Percentiles rank a stretch among this genome's conserved stretches.
These are phyloP conservation scores for Xylaria curta DNA, from an alignment of 495 filamentous ascomycete genomes.

Conservation along the genomic window DNA sequence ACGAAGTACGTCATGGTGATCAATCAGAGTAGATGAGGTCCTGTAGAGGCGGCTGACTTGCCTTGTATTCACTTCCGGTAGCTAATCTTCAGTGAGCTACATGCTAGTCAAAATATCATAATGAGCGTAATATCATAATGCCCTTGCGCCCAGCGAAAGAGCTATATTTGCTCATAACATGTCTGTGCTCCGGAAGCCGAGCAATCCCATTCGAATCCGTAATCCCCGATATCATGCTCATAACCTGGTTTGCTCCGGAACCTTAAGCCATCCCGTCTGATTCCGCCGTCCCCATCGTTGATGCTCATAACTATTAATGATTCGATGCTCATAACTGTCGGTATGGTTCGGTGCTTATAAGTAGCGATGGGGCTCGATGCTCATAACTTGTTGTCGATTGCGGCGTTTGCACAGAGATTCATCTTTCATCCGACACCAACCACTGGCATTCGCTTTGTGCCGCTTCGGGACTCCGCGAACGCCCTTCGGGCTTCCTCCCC, in stretches of 20 bases:
- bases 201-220: slow-evolving; percentile 16
- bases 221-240: slow-evolving; percentile 13
- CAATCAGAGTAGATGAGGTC: neutral
- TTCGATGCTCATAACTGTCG: slow-evolving; percentile 22
- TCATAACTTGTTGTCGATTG: slow-evolving; percentile 25
- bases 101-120: neutral
- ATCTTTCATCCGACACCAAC: slow-evolving; percentile 20
- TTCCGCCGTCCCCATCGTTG: slow-evolving; percentile 9
- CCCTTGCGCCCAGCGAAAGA: neutral
- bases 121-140: neutral
- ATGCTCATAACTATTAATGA: slow-evolving; percentile 18
- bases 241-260: slow-evolving; percentile 17
- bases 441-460: slow-evolving; percentile 16
- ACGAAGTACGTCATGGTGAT: neutral
- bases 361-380: slow-evolving; percentile 7
- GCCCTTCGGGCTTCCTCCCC: neutral
- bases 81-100: neutral
- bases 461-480: slow-evolving; percentile 22
- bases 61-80: neutral
- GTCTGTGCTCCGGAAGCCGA: slow-evolving; percentile 1
- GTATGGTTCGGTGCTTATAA: slow-evolving; percentile 14
- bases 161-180: slow-evolving; percentile 6
- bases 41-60: slow-evolving; percentile 17
- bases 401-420: neutral
- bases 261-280: slow-evolving; percentile 6